Base-by-base conservation (phyloP, 495 filamentous ascomycete genomes). In the Amphirosellinia nigrospora region DNA sequence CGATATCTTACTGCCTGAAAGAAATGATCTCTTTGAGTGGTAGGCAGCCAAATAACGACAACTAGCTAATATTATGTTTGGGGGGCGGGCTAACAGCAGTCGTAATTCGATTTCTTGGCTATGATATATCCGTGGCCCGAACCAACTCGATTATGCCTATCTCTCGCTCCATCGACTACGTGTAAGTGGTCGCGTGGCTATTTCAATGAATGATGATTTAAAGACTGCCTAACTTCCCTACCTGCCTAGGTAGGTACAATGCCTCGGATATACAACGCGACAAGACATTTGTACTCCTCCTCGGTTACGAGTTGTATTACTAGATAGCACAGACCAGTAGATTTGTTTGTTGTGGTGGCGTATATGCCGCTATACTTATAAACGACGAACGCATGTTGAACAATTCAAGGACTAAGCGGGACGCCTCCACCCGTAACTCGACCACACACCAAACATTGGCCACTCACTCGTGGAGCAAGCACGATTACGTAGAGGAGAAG, bases 401-500 rank as follows among this genome's bases (percentile, higher is more conserved):
- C 50, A 53, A 52, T 10, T 13, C 48, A 52, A 52, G 21, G 26
- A 38, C 30, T 10, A 26, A 60, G 58, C n/a, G 46, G 46, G 62
- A 32, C 34, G 50, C 64, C 48, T 66, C 64, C 64, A 66, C 48
- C n/a, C 61, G 52, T 46, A 26, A 26, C 63, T 41, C 63, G 34
- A 28, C 63, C 63, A 64, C 30, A 50, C 30, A 52, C 41, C 50
- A 30, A 26, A 23, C 48, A 56, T 39, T 28, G n/a, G 56, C 9
- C 28, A 46, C 30, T 34, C 46, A 34, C 30, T 34, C 46, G 23
- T 67, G 52, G 21, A 36, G 2, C 26, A 68, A 50, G 59, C 46
- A 69, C 23, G 46, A 52, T 69, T 69, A 69, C 67, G 67, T 64
- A 69, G 67, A 64, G 56, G 5, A 53, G 48, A 43, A 21, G 53